Evolutionary conservation across 805 yeast genomes (phyloP).

Genomic region (Metschnikowia borealis): DNA sequence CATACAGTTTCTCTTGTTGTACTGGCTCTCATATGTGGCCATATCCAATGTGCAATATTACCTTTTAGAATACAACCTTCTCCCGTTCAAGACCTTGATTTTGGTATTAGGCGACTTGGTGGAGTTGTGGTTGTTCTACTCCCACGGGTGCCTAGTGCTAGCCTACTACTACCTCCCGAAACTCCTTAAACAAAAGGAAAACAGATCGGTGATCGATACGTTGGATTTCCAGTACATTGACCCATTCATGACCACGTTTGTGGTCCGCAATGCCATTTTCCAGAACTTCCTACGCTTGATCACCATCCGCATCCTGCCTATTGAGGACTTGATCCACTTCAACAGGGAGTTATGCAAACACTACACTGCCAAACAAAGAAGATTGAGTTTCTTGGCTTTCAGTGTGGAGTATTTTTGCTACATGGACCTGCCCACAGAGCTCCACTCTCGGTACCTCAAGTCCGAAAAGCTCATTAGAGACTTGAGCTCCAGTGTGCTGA

Average conservation of each 20-base stretch:
- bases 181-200: neutral
- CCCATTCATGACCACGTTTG: slow-evolving; percentile 6
- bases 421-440: slow-evolving; percentile 8
- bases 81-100: slow-evolving; percentile 3
- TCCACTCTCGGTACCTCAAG: slow-evolving; percentile 7
- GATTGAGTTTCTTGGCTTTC: slow-evolving; percentile 7
- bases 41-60: slow-evolving; percentile 4
- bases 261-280: slow-evolving; percentile 7
- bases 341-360: slow-evolving; percentile 7
- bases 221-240: slow-evolving; percentile 6
- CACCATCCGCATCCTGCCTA: neutral
- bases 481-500: slow-evolving; percentile 4
- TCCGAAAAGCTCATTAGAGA: slow-evolving; percentile 1
- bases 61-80: neutral
- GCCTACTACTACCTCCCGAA: slow-evolving; percentile 9
- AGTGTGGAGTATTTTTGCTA: slow-evolving; percentile 13
- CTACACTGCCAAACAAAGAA: neutral
- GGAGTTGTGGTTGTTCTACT: slow-evolving; percentile 15
- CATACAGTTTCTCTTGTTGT: slow-evolving; percentile 11
- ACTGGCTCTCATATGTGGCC: slow-evolving; percentile 12
- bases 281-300: slow-evolving; percentile 3
- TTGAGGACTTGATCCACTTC: slow-evolving; percentile 10
- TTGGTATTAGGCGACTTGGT: slow-evolving; percentile 5
- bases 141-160: slow-evolving; percentile 14
- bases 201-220: neutral